Base-by-base conservation (phyloP, 1,284 basidiomycete genomes). In the Coniophora puteana region DNA sequence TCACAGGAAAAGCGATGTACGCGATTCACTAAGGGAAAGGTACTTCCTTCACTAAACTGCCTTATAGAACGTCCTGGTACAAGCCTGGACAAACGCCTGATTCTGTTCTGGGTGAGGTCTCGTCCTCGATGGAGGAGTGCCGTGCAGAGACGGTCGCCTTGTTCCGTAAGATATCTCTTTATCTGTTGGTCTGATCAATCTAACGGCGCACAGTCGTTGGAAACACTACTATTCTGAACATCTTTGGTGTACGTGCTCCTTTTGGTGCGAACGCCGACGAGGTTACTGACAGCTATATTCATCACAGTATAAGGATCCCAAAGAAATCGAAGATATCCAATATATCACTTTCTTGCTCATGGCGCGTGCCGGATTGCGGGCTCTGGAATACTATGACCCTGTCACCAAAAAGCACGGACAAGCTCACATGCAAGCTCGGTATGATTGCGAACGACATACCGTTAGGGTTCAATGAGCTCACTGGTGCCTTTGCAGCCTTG, bases 361-460 rank as follows among this genome's bases (percentile, higher is more conserved):
- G 89, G 85, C 82, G 12, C 78, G 88, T n/a, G 81, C 79, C 25
- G 90, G 89, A 44, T 62, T 93, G 16, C 74, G 82, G 30, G 89
- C 79, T 2, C 71, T 93, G 30, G 88, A 92, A 61, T 90, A 73
- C 59, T 93, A 87, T 49, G 87, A 93, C 55, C 89, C 89, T 20
- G 67, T 65, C 21, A 85, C 80, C 7, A 68, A 80, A 60, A 90
- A 89, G 62, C 89, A 92, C 54, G 87, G 89, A 14, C 90, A 93
- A 57, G 90, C 90, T n/a, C 90, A 93, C 57, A 93, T 93, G 89
- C 89, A 88, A 62, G 88, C 84, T 38, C 77, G 85, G 83, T 86
- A 57, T 34, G 66, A n/a, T n/a, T n/a, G n/a, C n/a, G n/a, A n/a
- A n/a, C n/a, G n/a, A n/a, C n/a, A n/a, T n/a, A n/a, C n/a, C n/a